Conservation (phyloP, 768 basidiomycete species). For the Macrocybe gigantea region DNA sequence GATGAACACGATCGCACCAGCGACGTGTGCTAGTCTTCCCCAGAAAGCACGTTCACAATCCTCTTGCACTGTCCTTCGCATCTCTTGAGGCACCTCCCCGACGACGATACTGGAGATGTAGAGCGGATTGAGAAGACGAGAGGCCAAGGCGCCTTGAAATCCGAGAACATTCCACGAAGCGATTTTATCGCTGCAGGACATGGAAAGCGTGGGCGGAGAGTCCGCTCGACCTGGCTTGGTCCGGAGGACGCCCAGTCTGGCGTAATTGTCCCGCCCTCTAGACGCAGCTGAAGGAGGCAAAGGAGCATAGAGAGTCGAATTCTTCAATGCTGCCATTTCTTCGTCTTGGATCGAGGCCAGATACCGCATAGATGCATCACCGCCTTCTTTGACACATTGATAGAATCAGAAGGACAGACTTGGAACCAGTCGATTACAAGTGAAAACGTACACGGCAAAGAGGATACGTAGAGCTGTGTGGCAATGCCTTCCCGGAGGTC, state of each 20-base stretch:
- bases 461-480: slow-evolving; percentile 70
- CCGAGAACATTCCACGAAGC: slow-evolving; percentile 83
- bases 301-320: slow-evolving; percentile 29
- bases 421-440: slow-evolving; percentile 2
- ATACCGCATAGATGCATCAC: slow-evolving; percentile 81
- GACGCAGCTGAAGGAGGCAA: slow-evolving; percentile 36
- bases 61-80: slow-evolving; percentile 33
- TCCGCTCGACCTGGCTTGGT: slow-evolving; percentile 95
- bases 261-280: slow-evolving; percentile 79
- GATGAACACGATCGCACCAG: slow-evolving; percentile 28
- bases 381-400: slow-evolving; percentile 44
- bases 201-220: slow-evolving; percentile 72
- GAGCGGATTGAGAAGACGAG: slow-evolving; percentile 48
- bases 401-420: slow-evolving; percentile 1
- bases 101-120: slow-evolving; percentile 65
- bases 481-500: slow-evolving; percentile 38
- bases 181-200: slow-evolving; percentile 96
- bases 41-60: slow-evolving; percentile 73
- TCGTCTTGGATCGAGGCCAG: slow-evolving; percentile 72
- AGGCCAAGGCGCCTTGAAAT: slow-evolving; percentile 76
- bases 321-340: slow-evolving; percentile 66
- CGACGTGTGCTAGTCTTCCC: slow-evolving; percentile 39
- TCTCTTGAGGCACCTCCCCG: slow-evolving; percentile 53
- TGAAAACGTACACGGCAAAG: slow-evolving; percentile 40
- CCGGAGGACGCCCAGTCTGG: slow-evolving; percentile 68